Evolutionary conservation across 2,329 filamentous ascomycete genomes (phyloP).

Genomic region (Alternaria brassicae): DNA sequence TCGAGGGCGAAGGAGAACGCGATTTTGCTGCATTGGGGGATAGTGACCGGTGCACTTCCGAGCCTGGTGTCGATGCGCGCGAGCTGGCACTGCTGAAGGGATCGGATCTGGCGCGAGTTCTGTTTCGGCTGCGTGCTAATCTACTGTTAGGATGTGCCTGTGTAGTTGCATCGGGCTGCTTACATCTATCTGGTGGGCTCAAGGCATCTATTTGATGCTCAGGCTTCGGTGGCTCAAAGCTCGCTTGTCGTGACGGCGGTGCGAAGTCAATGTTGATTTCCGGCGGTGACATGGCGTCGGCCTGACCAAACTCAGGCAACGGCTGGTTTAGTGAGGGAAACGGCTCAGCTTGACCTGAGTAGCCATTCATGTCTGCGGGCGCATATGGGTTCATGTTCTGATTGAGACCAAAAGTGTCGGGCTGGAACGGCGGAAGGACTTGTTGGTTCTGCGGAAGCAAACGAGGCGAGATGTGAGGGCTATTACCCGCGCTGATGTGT

Average conservation of each 20-base stretch:
- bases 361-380: conserved; percentile 59
- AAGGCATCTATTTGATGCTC: conserved; percentile 75
- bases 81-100: conserved; percentile 60
- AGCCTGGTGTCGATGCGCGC: conserved; percentile 53
- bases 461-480: conserved; percentile 73
- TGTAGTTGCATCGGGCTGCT: conserved; percentile 46
- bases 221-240: conserved; percentile 70
- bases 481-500: conserved; percentile 69
- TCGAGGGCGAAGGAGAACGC: conserved; percentile 58
- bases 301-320: conserved; percentile 69
- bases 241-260: conserved; percentile 71
- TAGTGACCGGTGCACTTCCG: conserved; percentile 48
- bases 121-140: conserved; percentile 61
- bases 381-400: conserved; percentile 57
- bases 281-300: conserved; percentile 83
- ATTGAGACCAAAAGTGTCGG: conserved; percentile 57
- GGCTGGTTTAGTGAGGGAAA: conserved; percentile 58
- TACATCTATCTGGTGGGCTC: conserved; percentile 75
- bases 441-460: conserved; percentile 74
- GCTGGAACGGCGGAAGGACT: conserved; percentile 57
- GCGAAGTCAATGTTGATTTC: conserved; percentile 95
- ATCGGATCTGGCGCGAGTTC: conserved; percentile 67
- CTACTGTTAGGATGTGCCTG: conserved; percentile 27
- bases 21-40: conserved; percentile 55
- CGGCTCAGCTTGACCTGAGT: conserved; percentile 57